Evolutionary conservation across 768 basidiomycete species (phyloP).

Genomic region (Leccinum truebloodii): DNA sequence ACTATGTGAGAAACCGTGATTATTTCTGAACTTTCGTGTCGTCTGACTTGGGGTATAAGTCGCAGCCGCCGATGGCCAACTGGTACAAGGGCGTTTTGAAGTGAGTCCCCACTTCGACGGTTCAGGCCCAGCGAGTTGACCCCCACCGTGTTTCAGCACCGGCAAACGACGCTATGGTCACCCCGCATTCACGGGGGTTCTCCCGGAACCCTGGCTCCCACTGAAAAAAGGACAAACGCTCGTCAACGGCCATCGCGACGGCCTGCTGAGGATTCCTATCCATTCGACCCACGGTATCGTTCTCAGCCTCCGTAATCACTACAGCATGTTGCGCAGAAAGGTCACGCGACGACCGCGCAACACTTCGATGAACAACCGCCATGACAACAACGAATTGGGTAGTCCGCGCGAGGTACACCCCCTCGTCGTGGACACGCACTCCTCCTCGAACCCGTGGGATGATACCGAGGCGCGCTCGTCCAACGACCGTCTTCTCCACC

Average conservation of each 20-base stretch:
- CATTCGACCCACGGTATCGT: slow-evolving; percentile 69
- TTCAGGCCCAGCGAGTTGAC: slow-evolving; percentile 3
- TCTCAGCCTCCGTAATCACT: slow-evolving; percentile 75
- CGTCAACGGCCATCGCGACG: slow-evolving; percentile 49
- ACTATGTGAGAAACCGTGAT: slow-evolving; percentile 59
- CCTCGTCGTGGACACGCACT: slow-evolving; percentile 28
- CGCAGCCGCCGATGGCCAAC: slow-evolving; percentile 95
- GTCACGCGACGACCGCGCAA: slow-evolving; percentile 16
- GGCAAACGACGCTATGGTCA: slow-evolving; percentile 94
- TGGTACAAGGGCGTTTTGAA: slow-evolving; percentile 94
- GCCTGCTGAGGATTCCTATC: slow-evolving; percentile 37
- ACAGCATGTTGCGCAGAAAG: slow-evolving; percentile 50
- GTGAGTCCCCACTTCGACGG: slow-evolving; percentile 39
- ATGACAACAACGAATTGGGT: slow-evolving; percentile 2
- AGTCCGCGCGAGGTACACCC: slow-evolving; percentile 21
- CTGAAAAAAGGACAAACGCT: slow-evolving; percentile 80
- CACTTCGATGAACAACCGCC: slow-evolving; percentile 11
- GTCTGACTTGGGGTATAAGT: slow-evolving; percentile 50
- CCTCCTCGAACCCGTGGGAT: slow-evolving; percentile 60
- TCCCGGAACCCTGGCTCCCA: slow-evolving; percentile 95
- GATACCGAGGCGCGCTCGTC: slow-evolving; percentile 38
- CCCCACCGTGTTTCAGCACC: slow-evolving; percentile 52
- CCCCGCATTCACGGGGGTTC: slow-evolving; percentile 89
- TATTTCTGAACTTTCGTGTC: not conserved
- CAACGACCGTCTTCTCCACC: slow-evolving; percentile 45